Conservation (phyloP, 2,329 filamentous ascomycete genomes). For the Colletotrichum tropicicola region DNA sequence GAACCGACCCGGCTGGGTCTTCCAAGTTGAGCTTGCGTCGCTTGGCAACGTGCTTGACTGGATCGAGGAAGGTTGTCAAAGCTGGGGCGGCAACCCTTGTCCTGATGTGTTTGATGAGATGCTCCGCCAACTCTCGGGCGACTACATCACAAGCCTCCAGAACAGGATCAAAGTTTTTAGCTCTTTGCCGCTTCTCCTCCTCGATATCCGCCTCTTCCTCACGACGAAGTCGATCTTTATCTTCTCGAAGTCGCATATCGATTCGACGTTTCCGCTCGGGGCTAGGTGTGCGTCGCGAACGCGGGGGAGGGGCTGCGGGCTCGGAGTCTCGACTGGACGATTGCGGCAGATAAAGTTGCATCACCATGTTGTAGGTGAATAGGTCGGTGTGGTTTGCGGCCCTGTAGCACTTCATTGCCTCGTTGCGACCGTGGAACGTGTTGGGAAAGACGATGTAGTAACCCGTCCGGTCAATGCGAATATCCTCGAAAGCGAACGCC, state of each 20-base stretch:
- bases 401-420: slow-evolving; percentile 82
- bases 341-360: slow-evolving; percentile 72
- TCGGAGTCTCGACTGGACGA: slow-evolving; percentile 26
- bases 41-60: slow-evolving; percentile 81
- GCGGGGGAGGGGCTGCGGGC: slow-evolving; percentile 33
- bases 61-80: slow-evolving; percentile 84
- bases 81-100: slow-evolving; percentile 84
- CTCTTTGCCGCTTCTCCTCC: slow-evolving; percentile 88
- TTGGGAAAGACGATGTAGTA: slow-evolving; percentile 95
- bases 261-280: slow-evolving; percentile 44
- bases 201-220: slow-evolving; percentile 87
- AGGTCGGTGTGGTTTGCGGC: slow-evolving; percentile 83
- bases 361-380: slow-evolving; percentile 91
- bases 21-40: slow-evolving; percentile 74
- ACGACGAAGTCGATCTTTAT: slow-evolving; percentile 70
- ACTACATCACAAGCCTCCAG: slow-evolving; percentile 82
- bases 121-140: slow-evolving; percentile 82
- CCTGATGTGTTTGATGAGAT: slow-evolving; percentile 88
- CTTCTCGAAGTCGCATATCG: slow-evolving; percentile 67
- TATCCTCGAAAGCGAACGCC: slow-evolving; percentile 81
- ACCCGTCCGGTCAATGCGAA: slow-evolving; percentile 84
- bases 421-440: slow-evolving; percentile 77
- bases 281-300: slow-evolving; percentile 44
- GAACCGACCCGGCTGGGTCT: slow-evolving; percentile 38
- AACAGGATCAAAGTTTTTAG: slow-evolving; percentile 90